These are phyloP conservation scores for Heliocybe sulcata DNA, from an alignment of 1,284 basidiomycete species.

Conservation along the genomic window DNA sequence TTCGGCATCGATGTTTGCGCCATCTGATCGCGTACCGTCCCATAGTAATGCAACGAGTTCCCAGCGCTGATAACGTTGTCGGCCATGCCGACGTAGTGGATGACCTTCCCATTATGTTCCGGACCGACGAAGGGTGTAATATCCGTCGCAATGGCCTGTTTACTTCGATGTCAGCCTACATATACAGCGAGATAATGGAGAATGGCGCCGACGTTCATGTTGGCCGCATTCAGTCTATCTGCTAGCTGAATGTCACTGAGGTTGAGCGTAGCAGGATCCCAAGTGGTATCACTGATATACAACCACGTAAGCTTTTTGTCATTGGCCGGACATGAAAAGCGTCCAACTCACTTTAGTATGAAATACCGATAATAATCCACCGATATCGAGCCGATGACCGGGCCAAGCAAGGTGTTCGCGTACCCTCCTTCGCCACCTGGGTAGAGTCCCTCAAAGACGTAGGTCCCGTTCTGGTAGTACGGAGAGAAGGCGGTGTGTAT, in stretches of 20 bases:
- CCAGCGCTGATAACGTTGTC: slow-evolving; percentile 27
- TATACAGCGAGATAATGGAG: too few species aligned
- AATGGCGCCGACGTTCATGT: slow-evolving; percentile 14
- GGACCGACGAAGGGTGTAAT: slow-evolving; percentile 19
- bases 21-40: neutral
- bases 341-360: slow-evolving; percentile 13
- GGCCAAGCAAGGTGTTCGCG: slow-evolving; percentile 17
- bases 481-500: slow-evolving; percentile 22
- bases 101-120: slow-evolving; percentile 20
- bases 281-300: slow-evolving; percentile 14
- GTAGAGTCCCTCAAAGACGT: slow-evolving; percentile 16
- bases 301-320: neutral
- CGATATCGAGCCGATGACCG: slow-evolving; percentile 11
- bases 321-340: neutral
- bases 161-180: slow-evolving; percentile 1
- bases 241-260: slow-evolving; percentile 10
- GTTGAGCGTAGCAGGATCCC: slow-evolving; percentile 13
- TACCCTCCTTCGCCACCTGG: slow-evolving; percentile 23
- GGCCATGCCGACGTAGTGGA: slow-evolving; percentile 23
- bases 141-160: slow-evolving; percentile 18
- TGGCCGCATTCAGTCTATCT: slow-evolving; percentile 14
- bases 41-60: neutral
- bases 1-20: neutral
- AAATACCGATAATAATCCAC: slow-evolving; percentile 13
- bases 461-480: slow-evolving; percentile 20